Conservation (phyloP, 768 basidiomycete species). For the Naganishia vaughanmartiniae region DNA sequence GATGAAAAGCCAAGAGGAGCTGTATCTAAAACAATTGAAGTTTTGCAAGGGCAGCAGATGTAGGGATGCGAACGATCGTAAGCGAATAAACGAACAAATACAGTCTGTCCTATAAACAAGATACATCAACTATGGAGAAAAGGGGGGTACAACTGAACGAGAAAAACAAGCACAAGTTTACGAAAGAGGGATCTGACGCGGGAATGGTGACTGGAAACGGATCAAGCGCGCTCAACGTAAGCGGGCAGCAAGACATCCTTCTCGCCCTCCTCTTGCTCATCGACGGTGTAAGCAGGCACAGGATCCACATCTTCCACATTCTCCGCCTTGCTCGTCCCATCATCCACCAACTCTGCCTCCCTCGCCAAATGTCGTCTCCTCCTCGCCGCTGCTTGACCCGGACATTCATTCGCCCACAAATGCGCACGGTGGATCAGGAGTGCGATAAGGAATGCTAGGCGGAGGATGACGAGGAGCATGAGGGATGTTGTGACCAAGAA, state of each 20-base stretch:
- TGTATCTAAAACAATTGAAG: too few species aligned
- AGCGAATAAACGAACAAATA: too few species aligned
- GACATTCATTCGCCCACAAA: constrained; percentile 3
- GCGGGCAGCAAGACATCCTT: constrained; percentile 14
- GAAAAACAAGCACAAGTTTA: too few species aligned
- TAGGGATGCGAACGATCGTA: too few species aligned
- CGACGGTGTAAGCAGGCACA: not conserved
- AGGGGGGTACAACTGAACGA: too few species aligned
- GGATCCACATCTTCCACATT: constrained; percentile 3
- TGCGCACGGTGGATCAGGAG: constrained; percentile 21
- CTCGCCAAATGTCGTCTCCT: not conserved
- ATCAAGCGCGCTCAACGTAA: constrained; percentile 7
- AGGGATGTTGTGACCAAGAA: not conserved
- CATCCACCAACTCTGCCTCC: not conserved
- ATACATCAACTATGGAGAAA: too few species aligned
- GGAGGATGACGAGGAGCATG: constrained; percentile 25
- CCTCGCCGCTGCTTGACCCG: constrained; percentile 4
- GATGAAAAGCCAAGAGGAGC: too few species aligned
- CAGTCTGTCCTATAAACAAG: too few species aligned
- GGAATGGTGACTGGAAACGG: too few species aligned
- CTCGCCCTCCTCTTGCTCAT: not conserved
- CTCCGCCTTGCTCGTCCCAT: not conserved
- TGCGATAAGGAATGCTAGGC: not conserved
- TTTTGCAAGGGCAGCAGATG: too few species aligned
- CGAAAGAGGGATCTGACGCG: too few species aligned